phyloP scores from a whole-genome alignment of 2,329 filamentous ascomycete genomes.

The Aspergillus udagawae region DNA sequence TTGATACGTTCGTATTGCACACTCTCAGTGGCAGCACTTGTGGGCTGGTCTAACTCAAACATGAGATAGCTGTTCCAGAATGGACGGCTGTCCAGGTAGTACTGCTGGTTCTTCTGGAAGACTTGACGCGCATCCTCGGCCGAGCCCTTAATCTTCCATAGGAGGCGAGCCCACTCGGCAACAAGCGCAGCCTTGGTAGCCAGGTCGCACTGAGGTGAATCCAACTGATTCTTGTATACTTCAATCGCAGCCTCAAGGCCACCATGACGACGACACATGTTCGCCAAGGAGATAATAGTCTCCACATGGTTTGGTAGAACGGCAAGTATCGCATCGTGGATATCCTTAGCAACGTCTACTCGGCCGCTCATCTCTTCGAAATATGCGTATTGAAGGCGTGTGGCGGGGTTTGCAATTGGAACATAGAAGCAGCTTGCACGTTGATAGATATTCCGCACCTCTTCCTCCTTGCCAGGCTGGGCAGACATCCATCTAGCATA shows the following conservation, averaged over 20 bases:
- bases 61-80: conserved; percentile 90
- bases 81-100: conserved; percentile 76
- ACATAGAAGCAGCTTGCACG: conserved; percentile 81
- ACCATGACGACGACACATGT: conserved; percentile 76
- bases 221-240: conserved; percentile 76
- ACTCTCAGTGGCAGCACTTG: conserved; percentile 59
- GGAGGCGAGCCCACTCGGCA: conserved; percentile 77
- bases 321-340: conserved; percentile 75
- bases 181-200: conserved; percentile 83
- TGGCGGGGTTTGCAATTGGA: conserved; percentile 76
- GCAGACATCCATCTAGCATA: conserved; percentile 91
- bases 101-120: conserved; percentile 76
- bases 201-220: conserved; percentile 65
- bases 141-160: conserved; percentile 84
- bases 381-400: conserved; percentile 86
- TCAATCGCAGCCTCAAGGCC: conserved; percentile 81
- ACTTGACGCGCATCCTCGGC: conserved; percentile 76
- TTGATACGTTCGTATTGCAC: conserved; percentile 71
- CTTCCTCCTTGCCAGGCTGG: conserved; percentile 76
- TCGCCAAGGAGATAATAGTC: conserved; percentile 82
- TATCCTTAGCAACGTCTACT: conserved; percentile 72
- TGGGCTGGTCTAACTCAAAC: conserved; percentile 84
- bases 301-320: conserved; percentile 78
- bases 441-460: conserved; percentile 87
- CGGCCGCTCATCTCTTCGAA: conserved; percentile 86